Percentiles rank a stretch among this genome's conserved stretches.
phyloP scores from a whole-genome alignment of 2,329 filamentous ascomycete genomes.

The Mycosphaerella arachidis region DNA sequence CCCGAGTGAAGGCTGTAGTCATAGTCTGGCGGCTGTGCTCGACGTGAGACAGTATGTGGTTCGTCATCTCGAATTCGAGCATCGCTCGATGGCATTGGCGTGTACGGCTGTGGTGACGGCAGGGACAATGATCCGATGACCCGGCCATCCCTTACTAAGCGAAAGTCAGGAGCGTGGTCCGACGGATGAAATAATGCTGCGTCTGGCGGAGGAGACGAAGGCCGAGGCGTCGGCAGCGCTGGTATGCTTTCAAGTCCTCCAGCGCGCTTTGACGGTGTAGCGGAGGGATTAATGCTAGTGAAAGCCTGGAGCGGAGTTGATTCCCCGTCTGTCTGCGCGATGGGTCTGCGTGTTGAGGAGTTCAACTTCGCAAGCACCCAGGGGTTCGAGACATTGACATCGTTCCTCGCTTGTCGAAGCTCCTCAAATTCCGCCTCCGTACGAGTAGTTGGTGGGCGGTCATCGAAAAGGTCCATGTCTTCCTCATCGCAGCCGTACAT shows the following conservation, averaged over 20 bases:
- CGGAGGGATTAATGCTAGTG: slow-evolving; percentile 5
- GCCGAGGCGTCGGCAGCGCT: slow-evolving; percentile 28
- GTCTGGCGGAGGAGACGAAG: slow-evolving; percentile 28
- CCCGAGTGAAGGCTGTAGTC: not conserved
- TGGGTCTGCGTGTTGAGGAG: slow-evolving; percentile 7
- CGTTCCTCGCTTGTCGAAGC: slow-evolving; percentile 29
- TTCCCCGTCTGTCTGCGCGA: not conserved
- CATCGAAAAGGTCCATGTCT: slow-evolving; percentile 25
- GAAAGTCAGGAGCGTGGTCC: slow-evolving; percentile 20
- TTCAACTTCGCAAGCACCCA: slow-evolving; percentile 50
- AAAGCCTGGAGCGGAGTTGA: not conserved
- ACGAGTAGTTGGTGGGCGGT: slow-evolving; percentile 14
- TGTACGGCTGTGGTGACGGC: slow-evolving; percentile 16
- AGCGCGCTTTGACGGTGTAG: slow-evolving; percentile 11
- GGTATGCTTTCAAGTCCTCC: not conserved
- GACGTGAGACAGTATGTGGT: not conserved
- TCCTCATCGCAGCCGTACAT: slow-evolving; percentile 38
- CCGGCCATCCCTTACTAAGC: slow-evolving; percentile 20
- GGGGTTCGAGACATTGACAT: slow-evolving; percentile 42
- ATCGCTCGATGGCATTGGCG: slow-evolving; percentile 5
- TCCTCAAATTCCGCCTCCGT: slow-evolving; percentile 30
- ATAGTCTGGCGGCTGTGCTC: not conserved
- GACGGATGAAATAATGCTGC: slow-evolving; percentile 18
- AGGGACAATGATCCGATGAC: slow-evolving; percentile 12
- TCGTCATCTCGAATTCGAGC: not conserved